phyloP scores from a whole-genome alignment of 2,329 filamentous ascomycete genomes.

The Paraphaeosphaeria minitans region DNA sequence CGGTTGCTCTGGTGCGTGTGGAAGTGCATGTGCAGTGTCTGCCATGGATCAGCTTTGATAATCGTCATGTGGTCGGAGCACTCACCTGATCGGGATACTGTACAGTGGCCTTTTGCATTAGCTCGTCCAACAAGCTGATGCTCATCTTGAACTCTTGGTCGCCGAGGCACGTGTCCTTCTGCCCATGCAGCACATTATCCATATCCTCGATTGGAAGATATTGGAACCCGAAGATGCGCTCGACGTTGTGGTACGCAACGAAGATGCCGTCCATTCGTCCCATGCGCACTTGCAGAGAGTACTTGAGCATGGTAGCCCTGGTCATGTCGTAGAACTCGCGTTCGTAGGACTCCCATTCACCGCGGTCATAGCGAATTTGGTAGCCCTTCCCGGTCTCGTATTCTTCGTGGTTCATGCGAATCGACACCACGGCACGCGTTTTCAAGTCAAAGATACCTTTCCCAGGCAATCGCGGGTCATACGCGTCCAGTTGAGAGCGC shows the following conservation, averaged over 20 bases:
- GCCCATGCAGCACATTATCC: conserved; percentile 87
- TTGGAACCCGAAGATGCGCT: conserved; percentile 96
- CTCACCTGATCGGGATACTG: conserved; percentile 71
- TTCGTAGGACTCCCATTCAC: conserved; percentile 89
- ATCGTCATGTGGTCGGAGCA: not conserved
- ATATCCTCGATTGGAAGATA: conserved; percentile 87
- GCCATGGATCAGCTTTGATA: conserved; percentile 16
- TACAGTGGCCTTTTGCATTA: conserved; percentile 74
- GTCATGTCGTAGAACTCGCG: conserved; percentile 98
- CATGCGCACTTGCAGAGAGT: conserved; percentile 94
- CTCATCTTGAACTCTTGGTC: conserved; percentile 86
- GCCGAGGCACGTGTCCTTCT: conserved; percentile 68
- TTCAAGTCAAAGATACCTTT: conserved; percentile 96
- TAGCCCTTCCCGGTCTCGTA: conserved; percentile 81
- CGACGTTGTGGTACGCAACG: conserved; percentile 92
- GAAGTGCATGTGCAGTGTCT: conserved; percentile 78
- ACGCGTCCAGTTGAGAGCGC: conserved; percentile 91
- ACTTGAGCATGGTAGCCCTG: conserved; percentile 90
- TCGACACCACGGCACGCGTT: conserved; percentile 86
- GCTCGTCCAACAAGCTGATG: conserved; percentile 75
- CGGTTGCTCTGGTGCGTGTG: conserved; percentile 67
- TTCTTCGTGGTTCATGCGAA: conserved; percentile 81
- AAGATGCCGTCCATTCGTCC: conserved; percentile 99
- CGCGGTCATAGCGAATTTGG: conserved; percentile 77
- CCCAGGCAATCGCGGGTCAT: conserved; percentile 84